Percentiles rank a stretch among this genome's conserved stretches.
Conservation (phyloP, 371 early-diverging fungal genomes). For the Saksenaea oblongispora region DNA sequence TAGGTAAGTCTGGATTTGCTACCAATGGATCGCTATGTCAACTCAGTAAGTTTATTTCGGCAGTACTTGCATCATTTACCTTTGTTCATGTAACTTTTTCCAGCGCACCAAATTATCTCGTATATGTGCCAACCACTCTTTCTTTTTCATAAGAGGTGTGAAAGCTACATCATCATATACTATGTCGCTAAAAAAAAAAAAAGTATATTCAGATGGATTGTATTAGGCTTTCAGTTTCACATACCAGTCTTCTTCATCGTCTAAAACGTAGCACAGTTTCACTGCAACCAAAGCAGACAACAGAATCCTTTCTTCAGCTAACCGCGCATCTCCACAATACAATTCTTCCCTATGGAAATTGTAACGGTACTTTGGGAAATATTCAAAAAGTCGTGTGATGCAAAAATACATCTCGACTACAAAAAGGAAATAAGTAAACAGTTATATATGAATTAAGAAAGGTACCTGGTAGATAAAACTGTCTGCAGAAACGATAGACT, state of each 20-base stretch:
- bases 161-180: background rate
- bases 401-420: slow-evolving; percentile 28
- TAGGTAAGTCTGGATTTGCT: background rate
- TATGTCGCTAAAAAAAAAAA: background rate
- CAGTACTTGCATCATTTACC: background rate
- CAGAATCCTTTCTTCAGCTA: slow-evolving; percentile 1
- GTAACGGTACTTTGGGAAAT: background rate
- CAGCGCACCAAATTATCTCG: background rate
- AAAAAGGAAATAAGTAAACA: background rate
- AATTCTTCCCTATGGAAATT: background rate
- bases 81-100: background rate
- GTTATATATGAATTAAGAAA: background rate
- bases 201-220: background rate
- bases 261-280: slow-evolving; percentile 23
- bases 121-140: background rate
- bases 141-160: background rate
- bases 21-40: background rate
- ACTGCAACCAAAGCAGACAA: slow-evolving; percentile 17
- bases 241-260: slow-evolving; percentile 11
- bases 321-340: background rate
- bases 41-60: background rate
- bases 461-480: slow-evolving; percentile 34
- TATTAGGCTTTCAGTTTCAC: background rate
- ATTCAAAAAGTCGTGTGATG: slow-evolving; percentile 12
- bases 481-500: slow-evolving; percentile 23